A percentile compares a stretch with the other conserved stretches of the same genome.
Evolutionary conservation across 768 basidiomycete genomes (phyloP).

Genomic region (Austroboletus eburneus): DNA sequence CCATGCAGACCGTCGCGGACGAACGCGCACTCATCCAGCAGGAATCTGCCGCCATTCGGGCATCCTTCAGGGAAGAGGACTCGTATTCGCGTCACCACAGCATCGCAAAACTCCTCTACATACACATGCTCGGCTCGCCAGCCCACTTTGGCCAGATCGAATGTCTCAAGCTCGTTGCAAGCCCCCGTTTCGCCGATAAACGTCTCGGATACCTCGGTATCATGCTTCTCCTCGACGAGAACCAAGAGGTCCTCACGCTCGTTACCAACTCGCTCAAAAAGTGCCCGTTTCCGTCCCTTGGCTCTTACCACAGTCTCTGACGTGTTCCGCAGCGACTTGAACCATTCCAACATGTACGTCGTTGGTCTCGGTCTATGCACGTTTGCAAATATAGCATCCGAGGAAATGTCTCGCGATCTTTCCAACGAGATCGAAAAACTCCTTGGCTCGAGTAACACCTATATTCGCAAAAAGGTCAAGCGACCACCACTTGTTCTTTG

Average conservation of each 20-base stretch:
- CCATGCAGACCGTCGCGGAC: constrained; percentile 86
- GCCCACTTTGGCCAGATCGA: constrained; percentile 99
- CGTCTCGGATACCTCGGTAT: constrained; percentile 95
- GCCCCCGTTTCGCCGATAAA: constrained; percentile 95
- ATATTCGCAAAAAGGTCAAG: constrained; percentile 94
- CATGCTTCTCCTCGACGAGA: constrained; percentile 96
- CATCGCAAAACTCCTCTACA: constrained; percentile 96
- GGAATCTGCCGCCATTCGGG: constrained; percentile 94
- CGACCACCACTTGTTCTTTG: not conserved
- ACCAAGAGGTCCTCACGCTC: constrained; percentile 93
- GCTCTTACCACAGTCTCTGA: constrained; percentile 7
- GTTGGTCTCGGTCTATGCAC: constrained; percentile 97
- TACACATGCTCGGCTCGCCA: constrained; percentile 97
- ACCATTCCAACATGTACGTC: constrained; percentile 98
- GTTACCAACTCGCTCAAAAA: constrained; percentile 99
- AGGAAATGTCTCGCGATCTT: constrained; percentile 99
- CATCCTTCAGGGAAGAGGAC: constrained; percentile 97
- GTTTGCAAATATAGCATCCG: constrained; percentile 97
- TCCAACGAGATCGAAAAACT: constrained; percentile 98
- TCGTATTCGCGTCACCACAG: constrained; percentile 94
- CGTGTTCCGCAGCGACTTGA: constrained; percentile 77
- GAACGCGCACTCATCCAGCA: constrained; percentile 96
- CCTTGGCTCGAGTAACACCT: constrained; percentile 94
- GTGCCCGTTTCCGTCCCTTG: constrained; percentile 38
- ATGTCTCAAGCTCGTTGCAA: constrained; percentile 91